Conservation (phyloP, 2,329 filamentous ascomycete genomes). For the Trichoderma breve region DNA sequence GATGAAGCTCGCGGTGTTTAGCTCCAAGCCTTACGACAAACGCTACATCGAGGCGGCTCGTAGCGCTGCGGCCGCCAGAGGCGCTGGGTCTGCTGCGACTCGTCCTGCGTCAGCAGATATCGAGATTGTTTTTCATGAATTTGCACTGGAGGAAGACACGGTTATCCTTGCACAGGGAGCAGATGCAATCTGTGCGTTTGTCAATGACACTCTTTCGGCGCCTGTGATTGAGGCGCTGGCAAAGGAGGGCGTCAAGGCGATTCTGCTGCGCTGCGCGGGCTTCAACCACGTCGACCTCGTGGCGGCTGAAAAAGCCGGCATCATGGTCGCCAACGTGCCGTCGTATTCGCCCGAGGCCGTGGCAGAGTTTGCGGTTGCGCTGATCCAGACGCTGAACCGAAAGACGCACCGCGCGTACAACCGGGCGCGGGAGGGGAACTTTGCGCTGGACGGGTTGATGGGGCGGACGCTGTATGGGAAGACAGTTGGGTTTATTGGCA, state of each 20-base stretch:
- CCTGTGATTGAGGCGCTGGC: slow-evolving; percentile 52
- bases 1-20: slow-evolving; percentile 64
- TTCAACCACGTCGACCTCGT: slow-evolving; percentile 65
- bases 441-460: slow-evolving; percentile 62
- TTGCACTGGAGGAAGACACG: slow-evolving; percentile 55
- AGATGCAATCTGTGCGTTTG: slow-evolving; percentile 64
- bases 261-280: slow-evolving; percentile 66
- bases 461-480: slow-evolving; percentile 61
- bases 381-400: slow-evolving; percentile 66
- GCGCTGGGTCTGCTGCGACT: slow-evolving; percentile 28
- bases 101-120: slow-evolving; percentile 27
- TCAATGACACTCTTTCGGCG: slow-evolving; percentile 59
- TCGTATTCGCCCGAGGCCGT: slow-evolving; percentile 68
- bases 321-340: slow-evolving; percentile 65
- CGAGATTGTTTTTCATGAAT: slow-evolving; percentile 57
- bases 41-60: slow-evolving; percentile 49
- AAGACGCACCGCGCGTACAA: slow-evolving; percentile 67
- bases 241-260: slow-evolving; percentile 50
- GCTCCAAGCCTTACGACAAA: slow-evolving; percentile 62
- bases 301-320: slow-evolving; percentile 50
- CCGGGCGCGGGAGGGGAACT: slow-evolving; percentile 67
- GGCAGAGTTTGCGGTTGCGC: slow-evolving; percentile 66
- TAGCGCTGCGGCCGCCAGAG: slow-evolving; percentile 27
- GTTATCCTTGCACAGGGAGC: slow-evolving; percentile 51
- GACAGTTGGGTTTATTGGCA: slow-evolving; percentile 65